Percentiles rank a stretch among this genome's conserved stretches.
Conservation (phyloP, 805 yeast genomes). For the Pichia insulana region DNA sequence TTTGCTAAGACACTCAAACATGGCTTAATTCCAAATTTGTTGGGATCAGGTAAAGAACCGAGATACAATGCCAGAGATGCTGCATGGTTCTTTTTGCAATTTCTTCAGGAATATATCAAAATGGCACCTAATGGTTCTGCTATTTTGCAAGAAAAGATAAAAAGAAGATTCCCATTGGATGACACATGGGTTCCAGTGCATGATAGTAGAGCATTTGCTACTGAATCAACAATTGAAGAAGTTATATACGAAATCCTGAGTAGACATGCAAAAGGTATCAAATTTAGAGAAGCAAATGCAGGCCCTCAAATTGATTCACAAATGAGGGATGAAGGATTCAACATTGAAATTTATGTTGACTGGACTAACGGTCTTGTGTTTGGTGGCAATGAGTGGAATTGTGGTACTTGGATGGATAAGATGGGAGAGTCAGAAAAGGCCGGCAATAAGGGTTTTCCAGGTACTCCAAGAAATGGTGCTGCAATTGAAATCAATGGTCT, state of each 20-base stretch:
- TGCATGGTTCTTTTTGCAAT: slow-evolving; percentile 87
- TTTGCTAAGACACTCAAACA: slow-evolving; percentile 90
- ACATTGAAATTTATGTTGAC: slow-evolving; percentile 71
- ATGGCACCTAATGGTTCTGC: slow-evolving; percentile 59
- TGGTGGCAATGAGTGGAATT: slow-evolving; percentile 88
- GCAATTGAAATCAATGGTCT: slow-evolving; percentile 88
- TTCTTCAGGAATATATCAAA: slow-evolving; percentile 73
- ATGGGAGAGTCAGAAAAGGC: slow-evolving; percentile 93
- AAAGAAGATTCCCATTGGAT: slow-evolving; percentile 74
- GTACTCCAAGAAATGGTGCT: slow-evolving; percentile 97
- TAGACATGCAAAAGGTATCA: slow-evolving; percentile 86
- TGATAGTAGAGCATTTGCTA: slow-evolving; percentile 68
- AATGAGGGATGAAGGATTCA: slow-evolving; percentile 88
- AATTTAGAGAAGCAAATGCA: slow-evolving; percentile 91
- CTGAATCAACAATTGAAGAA: slow-evolving; percentile 63
- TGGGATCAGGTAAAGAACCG: slow-evolving; percentile 91
- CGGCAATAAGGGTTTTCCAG: slow-evolving; percentile 84
- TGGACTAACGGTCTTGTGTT: slow-evolving; percentile 82
- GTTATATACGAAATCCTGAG: slow-evolving; percentile 70
- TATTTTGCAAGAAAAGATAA: slow-evolving; percentile 63
- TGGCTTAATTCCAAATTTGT: slow-evolving; percentile 86
- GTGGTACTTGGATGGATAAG: slow-evolving; percentile 99
- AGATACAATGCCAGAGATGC: slow-evolving; percentile 96
- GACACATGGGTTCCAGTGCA: slow-evolving; percentile 66
- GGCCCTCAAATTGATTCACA: slow-evolving; percentile 83